Conservation (phyloP, 1,284 basidiomycete genomes). For the Tilletia horrida region DNA sequence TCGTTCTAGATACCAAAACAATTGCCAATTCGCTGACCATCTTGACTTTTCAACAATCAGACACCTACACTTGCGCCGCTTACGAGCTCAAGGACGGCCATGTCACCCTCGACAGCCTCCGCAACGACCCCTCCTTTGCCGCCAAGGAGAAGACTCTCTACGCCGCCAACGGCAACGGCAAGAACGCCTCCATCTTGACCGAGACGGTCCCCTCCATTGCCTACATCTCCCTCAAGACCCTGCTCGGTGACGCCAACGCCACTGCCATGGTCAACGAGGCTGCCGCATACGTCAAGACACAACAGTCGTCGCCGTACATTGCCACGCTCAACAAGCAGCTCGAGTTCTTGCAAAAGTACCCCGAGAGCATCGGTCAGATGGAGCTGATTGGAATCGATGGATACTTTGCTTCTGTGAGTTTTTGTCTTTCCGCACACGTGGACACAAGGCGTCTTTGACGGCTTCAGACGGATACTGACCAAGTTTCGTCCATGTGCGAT, state of each 20-base stretch:
- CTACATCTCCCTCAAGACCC: slow-evolving; percentile 43
- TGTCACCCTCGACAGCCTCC: slow-evolving; percentile 42
- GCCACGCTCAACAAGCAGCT: slow-evolving; percentile 42
- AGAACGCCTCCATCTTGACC: slow-evolving; percentile 37
- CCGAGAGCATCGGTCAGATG: slow-evolving; percentile 43
- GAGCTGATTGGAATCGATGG: slow-evolving; percentile 50
- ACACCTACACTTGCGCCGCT: slow-evolving; percentile 49
- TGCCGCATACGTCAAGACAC: slow-evolving; percentile 31
- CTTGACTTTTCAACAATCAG: neutral
- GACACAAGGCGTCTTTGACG: too few species aligned
- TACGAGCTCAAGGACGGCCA: slow-evolving; percentile 41
- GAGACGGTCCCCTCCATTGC: slow-evolving; percentile 47
- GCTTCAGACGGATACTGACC: too few species aligned
- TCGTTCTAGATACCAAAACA: slow-evolving; percentile 25
- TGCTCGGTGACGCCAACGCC: slow-evolving; percentile 36
- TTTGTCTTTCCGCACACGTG: neutral
- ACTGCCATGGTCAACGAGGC: slow-evolving; percentile 33
- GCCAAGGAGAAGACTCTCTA: slow-evolving; percentile 38
- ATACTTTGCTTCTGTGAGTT: slow-evolving; percentile 37
- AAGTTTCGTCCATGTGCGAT: too few species aligned
- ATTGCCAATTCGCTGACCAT: slow-evolving; percentile 8
- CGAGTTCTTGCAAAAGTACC: slow-evolving; percentile 39
- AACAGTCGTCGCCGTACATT: slow-evolving; percentile 30
- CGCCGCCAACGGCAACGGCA: slow-evolving; percentile 26
- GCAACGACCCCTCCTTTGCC: slow-evolving; percentile 41